A percentile compares a stretch with the other conserved stretches of the same genome.
These are phyloP conservation scores for Dioszegia crocea DNA, from an alignment of 768 basidiomycete genomes.

Conservation along the genomic window DNA sequence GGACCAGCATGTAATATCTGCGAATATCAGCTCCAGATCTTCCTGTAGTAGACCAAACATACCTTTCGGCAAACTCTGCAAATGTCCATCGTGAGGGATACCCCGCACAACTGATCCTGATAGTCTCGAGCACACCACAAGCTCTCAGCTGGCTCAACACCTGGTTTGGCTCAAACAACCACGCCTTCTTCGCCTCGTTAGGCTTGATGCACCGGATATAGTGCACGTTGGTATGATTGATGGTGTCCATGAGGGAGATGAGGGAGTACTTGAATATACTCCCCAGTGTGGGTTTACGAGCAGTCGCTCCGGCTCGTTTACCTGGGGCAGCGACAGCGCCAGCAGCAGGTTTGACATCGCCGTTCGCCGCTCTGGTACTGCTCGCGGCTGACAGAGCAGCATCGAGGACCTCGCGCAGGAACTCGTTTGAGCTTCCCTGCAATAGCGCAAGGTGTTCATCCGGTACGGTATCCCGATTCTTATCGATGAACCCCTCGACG, in stretches of 20 bases:
- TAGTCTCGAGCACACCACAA: constrained; percentile 98
- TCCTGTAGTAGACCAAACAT: constrained; percentile 32
- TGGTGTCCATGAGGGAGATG: constrained; percentile 91
- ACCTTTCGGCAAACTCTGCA: constrained; percentile 97
- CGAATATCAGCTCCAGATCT: neutral
- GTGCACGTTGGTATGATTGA: constrained; percentile 94
- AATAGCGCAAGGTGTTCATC: constrained; percentile 93
- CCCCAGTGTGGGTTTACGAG: constrained; percentile 92
- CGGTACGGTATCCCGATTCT: constrained; percentile 97
- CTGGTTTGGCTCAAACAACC: constrained; percentile 94
- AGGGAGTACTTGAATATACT: constrained; percentile 97
- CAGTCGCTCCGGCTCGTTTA: constrained; percentile 48
- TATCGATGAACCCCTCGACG: constrained; percentile 96
- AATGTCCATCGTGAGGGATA: constrained; percentile 98
- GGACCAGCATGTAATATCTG: constrained; percentile 96
- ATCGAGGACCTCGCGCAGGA: constrained; percentile 92
- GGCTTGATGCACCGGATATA: constrained; percentile 99
- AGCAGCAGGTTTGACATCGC: constrained; percentile 56
- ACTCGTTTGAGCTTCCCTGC: constrained; percentile 78
- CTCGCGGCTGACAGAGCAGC: constrained; percentile 67
- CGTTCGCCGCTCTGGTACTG: constrained; percentile 65
- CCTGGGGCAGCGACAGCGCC: constrained; percentile 49
- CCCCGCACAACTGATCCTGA: constrained; percentile 96
- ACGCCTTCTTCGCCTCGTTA: constrained; percentile 91
- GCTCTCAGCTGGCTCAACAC: constrained; percentile 91